phyloP scores from a whole-genome alignment of 2,329 filamentous ascomycete genomes.

The Pyrenophora teres region DNA sequence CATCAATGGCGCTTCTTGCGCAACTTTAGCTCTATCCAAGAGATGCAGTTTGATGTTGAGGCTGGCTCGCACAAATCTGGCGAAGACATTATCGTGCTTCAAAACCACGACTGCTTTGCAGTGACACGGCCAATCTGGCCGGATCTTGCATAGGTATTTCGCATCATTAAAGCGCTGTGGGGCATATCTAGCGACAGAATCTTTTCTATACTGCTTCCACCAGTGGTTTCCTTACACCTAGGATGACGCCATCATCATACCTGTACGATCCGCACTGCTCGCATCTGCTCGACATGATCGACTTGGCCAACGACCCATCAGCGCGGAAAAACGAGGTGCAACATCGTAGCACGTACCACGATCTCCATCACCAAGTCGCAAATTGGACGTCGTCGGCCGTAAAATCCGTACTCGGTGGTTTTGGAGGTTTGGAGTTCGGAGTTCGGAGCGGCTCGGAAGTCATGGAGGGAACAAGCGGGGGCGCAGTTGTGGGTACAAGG shows the following conservation, averaged over 20 bases:
- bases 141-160: no score
- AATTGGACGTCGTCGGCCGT: background rate
- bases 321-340: background rate
- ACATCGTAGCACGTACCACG: background rate
- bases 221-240: background rate
- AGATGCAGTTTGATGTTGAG: no score
- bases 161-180: no score
- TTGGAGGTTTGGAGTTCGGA: conserved; percentile 3
- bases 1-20: no score
- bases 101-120: no score
- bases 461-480: conserved; percentile 2
- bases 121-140: no score
- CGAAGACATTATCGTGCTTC: no score
- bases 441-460: conserved; percentile 8
- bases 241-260: conserved; percentile 20
- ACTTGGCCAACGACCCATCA: background rate
- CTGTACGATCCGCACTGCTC: conserved; percentile 25
- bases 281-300: conserved; percentile 19
- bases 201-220: background rate
- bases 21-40: no score
- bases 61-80: no score
- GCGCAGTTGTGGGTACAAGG: background rate
- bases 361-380: background rate
- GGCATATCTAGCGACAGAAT: conserved; percentile 17
- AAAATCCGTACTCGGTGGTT: background rate